These are phyloP conservation scores for Fusarium buharicum DNA, from an alignment of 2,329 filamentous ascomycete genomes.

Conservation along the genomic window DNA sequence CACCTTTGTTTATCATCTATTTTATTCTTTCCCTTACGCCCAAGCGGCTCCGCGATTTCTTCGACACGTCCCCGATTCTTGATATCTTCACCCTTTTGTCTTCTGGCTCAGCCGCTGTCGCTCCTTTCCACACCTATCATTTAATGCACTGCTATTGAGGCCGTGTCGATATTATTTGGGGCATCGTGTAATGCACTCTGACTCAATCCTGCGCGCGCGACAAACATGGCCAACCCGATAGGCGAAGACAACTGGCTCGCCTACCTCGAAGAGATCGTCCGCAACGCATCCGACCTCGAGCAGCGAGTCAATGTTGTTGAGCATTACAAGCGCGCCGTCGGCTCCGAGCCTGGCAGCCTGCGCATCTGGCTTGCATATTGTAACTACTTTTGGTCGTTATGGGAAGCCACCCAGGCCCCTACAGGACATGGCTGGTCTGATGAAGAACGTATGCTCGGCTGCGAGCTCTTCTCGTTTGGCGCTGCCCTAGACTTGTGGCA, in stretches of 20 bases:
- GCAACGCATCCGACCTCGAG: conserved; percentile 70
- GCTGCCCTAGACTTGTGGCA: conserved; percentile 75
- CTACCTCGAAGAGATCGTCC: conserved; percentile 77
- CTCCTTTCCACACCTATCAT: not conserved
- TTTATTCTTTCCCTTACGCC: conserved; percentile 9
- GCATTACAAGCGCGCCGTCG: conserved; percentile 74
- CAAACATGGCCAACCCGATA: conserved; percentile 66
- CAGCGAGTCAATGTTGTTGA: conserved; percentile 76
- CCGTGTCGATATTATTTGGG: conserved; percentile 3
- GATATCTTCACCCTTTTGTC: not conserved
- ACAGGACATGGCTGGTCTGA: conserved; percentile 66
- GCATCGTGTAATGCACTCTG: conserved; percentile 43
- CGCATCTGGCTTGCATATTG: conserved; percentile 82
- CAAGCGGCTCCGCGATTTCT: conserved; percentile 27
- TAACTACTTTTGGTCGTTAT: conserved; percentile 79
- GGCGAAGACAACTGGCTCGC: conserved; percentile 83
- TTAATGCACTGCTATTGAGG: conserved; percentile 30
- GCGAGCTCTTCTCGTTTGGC: conserved; percentile 77
- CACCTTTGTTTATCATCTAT: not conserved
- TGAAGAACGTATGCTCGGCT: conserved; percentile 75
- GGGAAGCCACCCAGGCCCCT: conserved; percentile 69
- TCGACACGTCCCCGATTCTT: conserved; percentile 36
- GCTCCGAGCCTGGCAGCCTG: conserved; percentile 77
- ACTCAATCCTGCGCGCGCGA: conserved; percentile 30
- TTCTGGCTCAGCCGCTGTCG: conserved; percentile 7